These are phyloP conservation scores for Ogataea populi-albae DNA, from an alignment of 805 yeast genomes.

Conservation along the genomic window DNA sequence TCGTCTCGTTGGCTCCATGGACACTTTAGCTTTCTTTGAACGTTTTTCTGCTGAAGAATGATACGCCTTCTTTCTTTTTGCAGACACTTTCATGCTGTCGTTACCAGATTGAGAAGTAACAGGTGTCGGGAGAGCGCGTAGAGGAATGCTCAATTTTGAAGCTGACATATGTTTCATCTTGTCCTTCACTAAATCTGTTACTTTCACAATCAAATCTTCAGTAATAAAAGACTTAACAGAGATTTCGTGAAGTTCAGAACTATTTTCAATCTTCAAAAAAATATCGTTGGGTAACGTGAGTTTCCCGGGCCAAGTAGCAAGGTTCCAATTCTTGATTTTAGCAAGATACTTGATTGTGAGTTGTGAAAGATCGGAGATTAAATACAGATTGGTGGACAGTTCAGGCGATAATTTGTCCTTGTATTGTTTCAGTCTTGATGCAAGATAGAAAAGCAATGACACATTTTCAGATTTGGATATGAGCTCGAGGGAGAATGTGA, in stretches of 20 bases:
- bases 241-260: slow-evolving; percentile 54
- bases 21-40: slow-evolving; percentile 13
- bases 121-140: no score
- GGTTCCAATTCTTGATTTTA: slow-evolving; percentile 60
- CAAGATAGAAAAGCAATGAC: slow-evolving; percentile 69
- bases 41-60: slow-evolving; percentile 1
- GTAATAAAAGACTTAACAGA: slow-evolving; percentile 56
- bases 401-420: slow-evolving; percentile 43
- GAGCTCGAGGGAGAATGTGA: slow-evolving; percentile 56
- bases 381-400: slow-evolving; percentile 45
- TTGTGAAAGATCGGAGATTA: slow-evolving; percentile 73
- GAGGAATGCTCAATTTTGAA: no score
- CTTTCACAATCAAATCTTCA: slow-evolving; percentile 39
- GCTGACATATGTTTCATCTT: slow-evolving; percentile 11
- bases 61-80: slow-evolving; percentile 16
- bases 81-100: no score
- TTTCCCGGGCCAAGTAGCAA: slow-evolving; percentile 81
- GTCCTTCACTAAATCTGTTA: slow-evolving; percentile 33
- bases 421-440: slow-evolving; percentile 77
- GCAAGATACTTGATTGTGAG: slow-evolving; percentile 57
- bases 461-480: slow-evolving; percentile 66
- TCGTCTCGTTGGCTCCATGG: slow-evolving; percentile 37
- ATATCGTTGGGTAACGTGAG: slow-evolving; percentile 67
- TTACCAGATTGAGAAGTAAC: no score
- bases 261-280: slow-evolving; percentile 57